Evolutionary conservation across 495 filamentous ascomycete species (phyloP).

Genomic region (Bathelium albidoporum): DNA sequence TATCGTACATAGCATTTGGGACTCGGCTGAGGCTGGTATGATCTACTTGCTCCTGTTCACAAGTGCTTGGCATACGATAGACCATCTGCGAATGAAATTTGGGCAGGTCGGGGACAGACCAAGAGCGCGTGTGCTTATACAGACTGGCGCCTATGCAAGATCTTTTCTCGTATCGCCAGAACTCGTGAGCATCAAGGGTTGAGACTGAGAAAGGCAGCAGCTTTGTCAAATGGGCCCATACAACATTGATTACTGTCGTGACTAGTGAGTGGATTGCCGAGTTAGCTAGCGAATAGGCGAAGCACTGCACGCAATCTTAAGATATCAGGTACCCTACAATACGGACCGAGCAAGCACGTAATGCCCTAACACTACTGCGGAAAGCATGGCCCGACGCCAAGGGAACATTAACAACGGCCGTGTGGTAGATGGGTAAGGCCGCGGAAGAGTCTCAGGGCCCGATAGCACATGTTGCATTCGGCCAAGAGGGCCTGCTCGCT

Average conservation of each 20-base stretch:
- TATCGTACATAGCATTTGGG: too few species aligned
- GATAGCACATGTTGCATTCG: neutral
- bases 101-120: too few species aligned
- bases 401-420: neutral
- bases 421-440: neutral
- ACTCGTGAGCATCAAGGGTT: neutral
- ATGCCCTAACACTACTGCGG: neutral
- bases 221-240: neutral
- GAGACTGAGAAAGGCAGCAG: neutral
- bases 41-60: neutral
- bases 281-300: neutral
- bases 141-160: neutral
- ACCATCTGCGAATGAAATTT: too few species aligned
- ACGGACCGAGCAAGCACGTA: neutral
- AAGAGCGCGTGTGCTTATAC: neutral
- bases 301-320: neutral
- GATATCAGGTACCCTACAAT: neutral
- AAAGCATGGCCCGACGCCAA: neutral
- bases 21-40: neutral
- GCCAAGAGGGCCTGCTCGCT: neutral
- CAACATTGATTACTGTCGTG: neutral
- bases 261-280: neutral
- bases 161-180: neutral
- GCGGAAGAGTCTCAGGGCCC: too few species aligned
- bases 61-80: neutral